Percentiles rank a stretch among this genome's conserved stretches.
Evolutionary conservation across 2,329 filamentous ascomycete species (phyloP).

Genomic region (Colletotrichum liaoningense): DNA sequence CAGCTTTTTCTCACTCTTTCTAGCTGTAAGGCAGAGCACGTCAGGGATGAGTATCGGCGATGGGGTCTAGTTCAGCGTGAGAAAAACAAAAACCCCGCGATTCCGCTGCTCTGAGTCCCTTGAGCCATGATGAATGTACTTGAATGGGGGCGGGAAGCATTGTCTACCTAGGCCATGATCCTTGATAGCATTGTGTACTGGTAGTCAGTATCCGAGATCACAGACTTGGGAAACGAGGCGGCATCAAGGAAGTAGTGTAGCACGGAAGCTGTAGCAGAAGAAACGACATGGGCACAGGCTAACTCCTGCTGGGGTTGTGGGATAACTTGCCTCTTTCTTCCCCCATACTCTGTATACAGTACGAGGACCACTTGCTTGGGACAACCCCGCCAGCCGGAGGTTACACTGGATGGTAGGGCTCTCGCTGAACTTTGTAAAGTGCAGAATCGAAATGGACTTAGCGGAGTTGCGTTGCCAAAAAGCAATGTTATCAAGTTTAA

Average conservation of each 20-base stretch:
- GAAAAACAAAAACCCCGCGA: background rate
- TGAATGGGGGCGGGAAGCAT: background rate
- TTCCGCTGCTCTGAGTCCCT: background rate
- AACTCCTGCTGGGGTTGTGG: background rate
- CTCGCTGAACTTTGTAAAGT: background rate
- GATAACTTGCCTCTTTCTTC: slow-evolving; percentile 1
- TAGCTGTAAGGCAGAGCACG: background rate
- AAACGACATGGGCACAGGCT: background rate
- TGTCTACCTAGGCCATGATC: background rate
- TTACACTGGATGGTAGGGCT: background rate
- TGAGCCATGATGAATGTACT: background rate
- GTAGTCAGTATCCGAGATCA: background rate
- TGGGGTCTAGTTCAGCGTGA: slow-evolving; percentile 5
- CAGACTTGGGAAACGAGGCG: background rate
- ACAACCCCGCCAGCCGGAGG: background rate
- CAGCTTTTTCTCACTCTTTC: background rate
- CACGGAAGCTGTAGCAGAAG: background rate
- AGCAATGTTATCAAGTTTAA: background rate
- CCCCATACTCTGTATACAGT: background rate
- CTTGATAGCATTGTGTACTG: background rate
- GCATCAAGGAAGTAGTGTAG: background rate
- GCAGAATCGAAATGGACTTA: slow-evolving; percentile 1
- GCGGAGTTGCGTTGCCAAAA: slow-evolving; percentile 6
- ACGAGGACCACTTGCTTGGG: background rate
- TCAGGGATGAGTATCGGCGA: background rate